Evolutionary conservation across 2,329 filamentous ascomycete species (phyloP).

Genomic region (Cadophora luteo-olivacea): DNA sequence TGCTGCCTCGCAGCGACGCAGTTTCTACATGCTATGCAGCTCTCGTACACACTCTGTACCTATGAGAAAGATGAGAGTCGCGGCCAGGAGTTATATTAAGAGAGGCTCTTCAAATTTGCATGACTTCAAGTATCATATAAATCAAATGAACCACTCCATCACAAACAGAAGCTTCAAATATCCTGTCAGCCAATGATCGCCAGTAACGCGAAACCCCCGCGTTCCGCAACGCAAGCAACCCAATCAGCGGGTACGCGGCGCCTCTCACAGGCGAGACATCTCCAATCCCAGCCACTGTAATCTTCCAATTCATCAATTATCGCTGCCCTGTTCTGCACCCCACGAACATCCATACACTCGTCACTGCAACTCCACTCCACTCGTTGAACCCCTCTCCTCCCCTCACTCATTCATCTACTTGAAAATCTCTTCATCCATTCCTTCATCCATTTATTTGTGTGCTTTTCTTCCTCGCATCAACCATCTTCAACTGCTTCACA

Average conservation of each 20-base stretch:
- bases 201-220: conserved; percentile 29
- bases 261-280: neutral
- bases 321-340: neutral
- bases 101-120: no score
- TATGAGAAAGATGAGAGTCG: no score
- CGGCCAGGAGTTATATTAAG: no score
- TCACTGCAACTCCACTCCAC: conserved; percentile 3
- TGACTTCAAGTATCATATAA: no score
- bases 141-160: neutral
- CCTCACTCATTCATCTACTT: neutral
- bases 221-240: neutral
- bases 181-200: neutral
- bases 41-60: no score
- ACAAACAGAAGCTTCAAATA: neutral
- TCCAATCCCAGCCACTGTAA: neutral
- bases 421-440: conserved; percentile 11
- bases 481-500: neutral
- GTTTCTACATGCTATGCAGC: no score
- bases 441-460: conserved; percentile 3
- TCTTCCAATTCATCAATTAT: neutral
- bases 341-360: conserved; percentile 1
- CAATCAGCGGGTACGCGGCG: conserved; percentile 12
- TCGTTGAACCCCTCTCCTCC: neutral
- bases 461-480: neutral
- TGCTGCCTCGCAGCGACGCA: no score